Base-by-base conservation (phyloP, 495 filamentous ascomycete species). In the Annulohypoxylon bovei region DNA sequence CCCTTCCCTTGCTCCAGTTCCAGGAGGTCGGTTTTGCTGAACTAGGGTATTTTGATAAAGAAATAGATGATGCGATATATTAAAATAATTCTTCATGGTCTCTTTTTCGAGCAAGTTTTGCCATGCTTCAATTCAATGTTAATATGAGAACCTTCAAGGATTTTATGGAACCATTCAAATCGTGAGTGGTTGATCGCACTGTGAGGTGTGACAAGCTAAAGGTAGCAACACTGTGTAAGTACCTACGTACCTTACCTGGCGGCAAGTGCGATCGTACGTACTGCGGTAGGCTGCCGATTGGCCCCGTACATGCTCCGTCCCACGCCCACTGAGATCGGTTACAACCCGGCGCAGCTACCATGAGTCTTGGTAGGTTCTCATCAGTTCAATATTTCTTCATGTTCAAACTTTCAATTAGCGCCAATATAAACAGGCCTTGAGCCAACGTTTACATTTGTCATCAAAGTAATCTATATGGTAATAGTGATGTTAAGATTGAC, bases 261-360 rank as follows among this genome's bases (percentile, higher is more conserved):
- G 46, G 9, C 46, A 50, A 14, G 14, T 50, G 9, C 46, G 23
- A 47, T 47, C 30, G 3, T 11, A 4, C 4, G 2, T 39, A 55
- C 4, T 20, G 59, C 40, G 66, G 66, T n/a, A 57, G 50, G 50
- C 58, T 68, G 25, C 58, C 66, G 66, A 68, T 68, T 68, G 66
- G 66, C 32, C 63, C 30, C 12, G 9, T 33, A 1, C 18, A 5
- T 1, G 66, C 32, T 68, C 30, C 12, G 9, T 33, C 4, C 18
- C 16, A 6, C n/a, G 49, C 25, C 16, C 7, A 9, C 20, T 8
- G 8, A 16, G 32, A 35, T 35, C 39, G n/a, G 39, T 7, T 42
- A 6, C n/a, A 20, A 20, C n/a, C n/a, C n/a, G n/a, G n/a, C n/a
- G 20, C 39, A 20, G 39, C 16, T 42, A 42, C 16, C n/a, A 42